phyloP scores from a whole-genome alignment of 306 rosid genomes.

The Quercus ilex region DNA sequence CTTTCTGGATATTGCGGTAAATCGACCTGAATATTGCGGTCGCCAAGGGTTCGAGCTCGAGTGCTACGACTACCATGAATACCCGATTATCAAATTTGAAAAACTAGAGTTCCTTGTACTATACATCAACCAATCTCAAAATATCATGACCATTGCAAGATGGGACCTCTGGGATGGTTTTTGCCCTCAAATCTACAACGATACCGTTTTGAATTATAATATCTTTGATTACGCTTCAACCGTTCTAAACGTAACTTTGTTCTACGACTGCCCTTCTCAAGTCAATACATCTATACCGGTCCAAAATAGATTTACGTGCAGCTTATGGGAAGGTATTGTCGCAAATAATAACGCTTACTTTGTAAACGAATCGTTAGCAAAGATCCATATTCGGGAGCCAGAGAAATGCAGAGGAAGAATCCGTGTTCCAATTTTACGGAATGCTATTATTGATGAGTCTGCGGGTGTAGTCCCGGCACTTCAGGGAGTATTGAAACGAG shows the following conservation, averaged over 20 bases:
- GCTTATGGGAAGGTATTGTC: too few species aligned
- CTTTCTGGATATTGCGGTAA: slow-evolving; percentile 38
- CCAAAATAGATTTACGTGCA: not conserved
- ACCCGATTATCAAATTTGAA: slow-evolving; percentile 23
- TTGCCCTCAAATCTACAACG: not conserved
- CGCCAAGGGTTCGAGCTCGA: slow-evolving; percentile 29
- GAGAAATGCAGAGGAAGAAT: too few species aligned
- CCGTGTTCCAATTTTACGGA: too few species aligned
- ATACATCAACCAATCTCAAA: not conserved
- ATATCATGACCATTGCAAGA: slow-evolving; percentile 26
- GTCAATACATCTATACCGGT: accelerated
- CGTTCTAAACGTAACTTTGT: not conserved
- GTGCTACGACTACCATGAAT: slow-evolving; percentile 9
- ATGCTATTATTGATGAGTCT: not conserved
- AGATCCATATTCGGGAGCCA: accelerated
- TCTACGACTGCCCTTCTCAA: slow-evolving; percentile 1
- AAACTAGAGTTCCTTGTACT: slow-evolving; percentile 23
- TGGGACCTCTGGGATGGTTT: slow-evolving; percentile 22
- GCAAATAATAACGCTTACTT: not conserved
- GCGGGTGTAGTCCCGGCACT: not conserved
- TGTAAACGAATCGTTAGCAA: not conserved
- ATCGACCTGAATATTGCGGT: slow-evolving; percentile 31
- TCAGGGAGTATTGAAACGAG: not conserved
- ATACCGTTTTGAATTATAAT: slow-evolving; percentile 6
- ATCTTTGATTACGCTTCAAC: slow-evolving; percentile 24